A percentile compares a stretch with the other conserved stretches of the same genome.
Evolutionary conservation across 345 rosid species (phyloP).

Genomic region (Ricinus communis): DNA sequence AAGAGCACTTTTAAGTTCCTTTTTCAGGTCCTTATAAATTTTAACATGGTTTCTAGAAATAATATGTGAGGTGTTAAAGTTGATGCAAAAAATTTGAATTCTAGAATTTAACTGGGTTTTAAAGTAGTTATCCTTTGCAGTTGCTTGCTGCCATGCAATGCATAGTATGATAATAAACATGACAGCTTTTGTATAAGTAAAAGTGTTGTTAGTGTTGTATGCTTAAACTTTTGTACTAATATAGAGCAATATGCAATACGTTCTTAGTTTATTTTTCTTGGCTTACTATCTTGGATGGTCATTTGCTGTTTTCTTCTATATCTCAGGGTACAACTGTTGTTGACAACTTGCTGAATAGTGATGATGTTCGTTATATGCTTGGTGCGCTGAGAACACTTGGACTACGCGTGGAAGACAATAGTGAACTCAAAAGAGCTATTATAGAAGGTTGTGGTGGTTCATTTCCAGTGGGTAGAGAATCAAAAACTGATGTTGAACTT

Average conservation of each 20-base stretch:
- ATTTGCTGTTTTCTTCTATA: neutral
- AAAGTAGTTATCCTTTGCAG: neutral
- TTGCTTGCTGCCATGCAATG: too few relatives aligned
- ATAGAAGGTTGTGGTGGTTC: slow-evolving; percentile 87
- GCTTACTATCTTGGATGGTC: neutral
- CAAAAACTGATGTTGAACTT: slow-evolving; percentile 59
- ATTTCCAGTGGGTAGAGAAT: slow-evolving; percentile 61
- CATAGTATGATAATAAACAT: too few relatives aligned
- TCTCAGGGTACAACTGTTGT: slow-evolving; percentile 84
- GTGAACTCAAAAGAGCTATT: slow-evolving; percentile 51
- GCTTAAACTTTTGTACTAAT: neutral
- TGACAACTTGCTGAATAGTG: slow-evolving; percentile 87
- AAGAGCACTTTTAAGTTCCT: neutral
- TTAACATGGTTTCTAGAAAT: neutral
- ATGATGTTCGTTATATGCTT: slow-evolving; percentile 87
- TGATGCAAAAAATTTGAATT: too few relatives aligned
- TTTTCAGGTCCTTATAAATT: neutral
- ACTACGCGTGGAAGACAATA: slow-evolving; percentile 56
- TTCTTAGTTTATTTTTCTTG: neutral
- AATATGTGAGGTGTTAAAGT: neutral
- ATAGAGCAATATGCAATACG: neutral
- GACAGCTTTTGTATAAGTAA: too few relatives aligned
- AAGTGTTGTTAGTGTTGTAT: neutral
- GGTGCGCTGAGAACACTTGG: slow-evolving; percentile 79
- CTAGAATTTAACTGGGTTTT: too few relatives aligned